Base-by-base conservation (phyloP, 352 stramenopile genomes). In the Poterioochromonas sp. region DNA sequence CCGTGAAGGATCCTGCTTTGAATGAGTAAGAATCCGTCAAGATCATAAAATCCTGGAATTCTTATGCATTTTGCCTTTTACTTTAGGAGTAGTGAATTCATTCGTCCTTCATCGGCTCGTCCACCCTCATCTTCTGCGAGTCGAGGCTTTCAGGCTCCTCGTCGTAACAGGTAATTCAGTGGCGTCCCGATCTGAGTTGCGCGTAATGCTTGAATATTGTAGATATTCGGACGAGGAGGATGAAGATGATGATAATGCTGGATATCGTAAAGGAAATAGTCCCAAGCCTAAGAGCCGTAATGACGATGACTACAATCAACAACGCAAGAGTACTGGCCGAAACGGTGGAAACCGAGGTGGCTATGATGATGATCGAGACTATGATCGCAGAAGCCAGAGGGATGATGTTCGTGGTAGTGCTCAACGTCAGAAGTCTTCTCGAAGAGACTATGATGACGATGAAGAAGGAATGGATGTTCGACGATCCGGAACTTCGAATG, bases 141-240 rank as follows among this genome's bases (percentile, higher is more conserved):
- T n/a, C n/a, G n/a, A n/a, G n/a, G n/a, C n/a, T n/a, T n/a, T n/a
- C n/a, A n/a, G n/a, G n/a, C n/a, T n/a, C n/a, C n/a, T n/a, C n/a
- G n/a, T n/a, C n/a, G n/a, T 26, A 58, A 58, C 47, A 54, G 65
- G 60, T 39, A 53, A 70, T 60, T 41, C 69, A 73, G 60, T 37
- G 41, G n/a, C n/a, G n/a, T n/a, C n/a, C n/a, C n/a, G n/a, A n/a
- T n/a, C n/a, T n/a, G n/a, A n/a, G n/a, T n/a, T n/a, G n/a, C n/a
- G n/a, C n/a, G n/a, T n/a, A n/a, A n/a, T n/a, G n/a, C n/a, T n/a
- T n/a, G n/a, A n/a, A n/a, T n/a, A n/a, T n/a, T n/a, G 54, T 26
- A 79, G 63, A 39, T 70, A 39, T 37, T 22, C 43, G 76, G 76
- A 79, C n/a, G 63, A 77, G n/a, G 76, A 79, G 63, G 76, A 79